Evolutionary conservation across 805 yeast species (phyloP), one percentile per base, ranked within the genome.

Genomic region (Wickerhamiella cacticola): DNA sequence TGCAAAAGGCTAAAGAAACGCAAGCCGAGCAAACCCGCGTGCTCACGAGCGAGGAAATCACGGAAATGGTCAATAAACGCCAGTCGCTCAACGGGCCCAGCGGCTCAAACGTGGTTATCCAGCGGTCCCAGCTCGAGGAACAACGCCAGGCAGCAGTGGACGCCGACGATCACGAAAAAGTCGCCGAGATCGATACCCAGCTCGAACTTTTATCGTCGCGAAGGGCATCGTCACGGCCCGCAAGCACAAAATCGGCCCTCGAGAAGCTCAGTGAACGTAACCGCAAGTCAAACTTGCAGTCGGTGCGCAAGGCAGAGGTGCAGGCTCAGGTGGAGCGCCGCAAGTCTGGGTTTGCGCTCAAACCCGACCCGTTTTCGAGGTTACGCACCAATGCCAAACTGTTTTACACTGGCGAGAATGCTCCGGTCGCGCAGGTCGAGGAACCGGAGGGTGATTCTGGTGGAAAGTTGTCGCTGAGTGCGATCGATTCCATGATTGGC

Each of bases 331-430:
- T 75, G 46, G 68, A 66, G 60, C 73, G 79, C 55, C 76, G 66
- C 59, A 63, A 54, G 57, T 63, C 61, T 43, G 51, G 60, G 56
- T 46, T 50, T 53, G 58, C 54, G 23, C 40, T 53, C 43, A 56
- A 53, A 35, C 70, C 75, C 47, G 76, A 92, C 67, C 97, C 98
- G 19, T 92, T 92, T 65, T 77, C 82, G 55, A 78, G 97, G 63
- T 74, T 92, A 60, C 81, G 84, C 62, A 89, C 97, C 1, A 82
- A 79, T 52, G 84, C 96, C 1, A 76, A 84, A 58, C 77, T 85
- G 51, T 89, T 85, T 64, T 86, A 87, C 50, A 59, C 58, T 46
- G 53, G 65, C 46, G 34, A 46, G 35, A 38, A 29, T 23, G 50
- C 40, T 8, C 35, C 47, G 21, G 33, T 38, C 23, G 45, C 47